These are phyloP conservation scores for Phytophthora sansomeana DNA, from an alignment of 352 stramenopile genomes.

Conservation along the genomic window DNA sequence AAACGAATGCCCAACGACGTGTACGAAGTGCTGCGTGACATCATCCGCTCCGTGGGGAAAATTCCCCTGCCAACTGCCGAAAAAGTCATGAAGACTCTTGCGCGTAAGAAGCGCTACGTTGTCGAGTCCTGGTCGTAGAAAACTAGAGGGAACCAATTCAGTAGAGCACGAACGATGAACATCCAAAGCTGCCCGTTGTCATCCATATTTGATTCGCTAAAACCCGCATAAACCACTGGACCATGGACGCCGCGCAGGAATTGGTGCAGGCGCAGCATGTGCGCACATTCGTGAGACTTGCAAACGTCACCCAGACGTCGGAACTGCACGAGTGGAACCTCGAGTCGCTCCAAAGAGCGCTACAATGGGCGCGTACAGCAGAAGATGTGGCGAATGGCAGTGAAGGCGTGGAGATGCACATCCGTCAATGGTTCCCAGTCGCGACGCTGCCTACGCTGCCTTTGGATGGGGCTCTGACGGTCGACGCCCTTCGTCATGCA, in stretches of 20 bases:
- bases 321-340: slow-evolving; percentile 62
- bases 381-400: slow-evolving; percentile 32
- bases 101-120: slow-evolving; percentile 83
- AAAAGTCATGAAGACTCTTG: slow-evolving; percentile 75
- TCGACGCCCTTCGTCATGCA: slow-evolving; percentile 23
- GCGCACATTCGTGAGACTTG: slow-evolving; percentile 52
- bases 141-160: slow-evolving; percentile 9
- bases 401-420: slow-evolving; percentile 29
- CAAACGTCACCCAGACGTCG: slow-evolving; percentile 58
- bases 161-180: too few species aligned
- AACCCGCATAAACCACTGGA: slow-evolving; percentile 3
- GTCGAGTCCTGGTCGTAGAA: slow-evolving; percentile 87
- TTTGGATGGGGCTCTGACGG: slow-evolving; percentile 19
- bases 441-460: slow-evolving; percentile 51
- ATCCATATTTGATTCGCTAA: slow-evolving; percentile 25
- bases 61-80: slow-evolving; percentile 73
- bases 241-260: slow-evolving; percentile 9
- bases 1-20: slow-evolving; percentile 94
- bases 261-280: slow-evolving; percentile 37
- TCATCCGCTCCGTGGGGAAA: slow-evolving; percentile 79
- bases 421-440: slow-evolving; percentile 45
- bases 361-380: slow-evolving; percentile 50
- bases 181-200: too few species aligned
- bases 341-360: slow-evolving; percentile 50
- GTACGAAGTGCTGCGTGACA: slow-evolving; percentile 89